These are phyloP conservation scores for Nicotiana tomentosiformis DNA, from an alignment of 257 asterid species.

Conservation along the genomic window DNA sequence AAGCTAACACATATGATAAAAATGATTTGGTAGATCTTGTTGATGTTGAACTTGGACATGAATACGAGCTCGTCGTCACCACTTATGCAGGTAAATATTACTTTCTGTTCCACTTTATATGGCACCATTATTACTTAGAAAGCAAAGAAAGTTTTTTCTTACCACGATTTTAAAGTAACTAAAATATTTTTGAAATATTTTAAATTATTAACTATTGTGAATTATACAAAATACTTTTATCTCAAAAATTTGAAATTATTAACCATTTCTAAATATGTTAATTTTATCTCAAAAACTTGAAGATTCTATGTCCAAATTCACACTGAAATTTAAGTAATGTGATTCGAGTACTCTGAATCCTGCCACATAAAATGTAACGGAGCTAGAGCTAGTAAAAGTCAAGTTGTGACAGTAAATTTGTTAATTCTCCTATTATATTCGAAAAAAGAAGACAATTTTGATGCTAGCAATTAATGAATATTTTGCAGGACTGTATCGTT, in stretches of 20 bases:
- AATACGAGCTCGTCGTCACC: slow-evolving; percentile 19
- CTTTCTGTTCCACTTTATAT: neutral
- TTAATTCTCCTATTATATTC: neutral
- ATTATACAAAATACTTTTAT: too few species aligned
- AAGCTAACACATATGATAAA: neutral
- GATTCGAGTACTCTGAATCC: neutral
- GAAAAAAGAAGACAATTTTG: neutral
- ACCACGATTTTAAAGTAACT: neutral
- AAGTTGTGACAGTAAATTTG: neutral
- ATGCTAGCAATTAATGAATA: neutral
- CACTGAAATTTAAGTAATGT: too few species aligned
- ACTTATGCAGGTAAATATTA: slow-evolving; percentile 9
- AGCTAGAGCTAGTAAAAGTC: neutral
- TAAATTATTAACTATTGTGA: too few species aligned
- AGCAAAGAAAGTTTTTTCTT: neutral
- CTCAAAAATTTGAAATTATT: too few species aligned
- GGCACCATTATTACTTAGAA: neutral
- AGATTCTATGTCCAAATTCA: too few species aligned
- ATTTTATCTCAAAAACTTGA: too few species aligned
- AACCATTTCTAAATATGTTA: too few species aligned
- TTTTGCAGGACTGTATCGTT: slow-evolving; percentile 29
- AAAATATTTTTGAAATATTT: too few species aligned
- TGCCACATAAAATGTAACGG: neutral
- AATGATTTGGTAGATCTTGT: slow-evolving; percentile 21
- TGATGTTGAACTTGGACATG: slow-evolving; percentile 13